Evolutionary conservation across 176 grass and related monocot genomes (phyloP).

Genomic region (Eragrostis curvula): DNA sequence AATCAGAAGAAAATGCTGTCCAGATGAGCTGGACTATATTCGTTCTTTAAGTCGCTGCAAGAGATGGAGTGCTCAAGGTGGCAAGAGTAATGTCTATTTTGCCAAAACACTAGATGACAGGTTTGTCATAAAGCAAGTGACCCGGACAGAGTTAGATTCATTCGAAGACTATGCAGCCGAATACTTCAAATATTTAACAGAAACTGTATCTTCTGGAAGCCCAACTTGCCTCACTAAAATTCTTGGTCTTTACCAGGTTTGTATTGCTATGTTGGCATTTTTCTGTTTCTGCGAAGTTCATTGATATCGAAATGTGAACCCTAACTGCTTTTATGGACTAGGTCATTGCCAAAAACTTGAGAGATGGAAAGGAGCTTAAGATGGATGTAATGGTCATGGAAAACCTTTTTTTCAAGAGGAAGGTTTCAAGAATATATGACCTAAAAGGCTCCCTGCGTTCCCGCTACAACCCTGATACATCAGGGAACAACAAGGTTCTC

Average conservation of each 20-base stretch:
- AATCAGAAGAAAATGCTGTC: conserved; percentile 85
- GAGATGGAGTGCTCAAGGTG: conserved; percentile 96
- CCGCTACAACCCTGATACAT: conserved; percentile 87
- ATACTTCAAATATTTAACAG: conserved; percentile 88
- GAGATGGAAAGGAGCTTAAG: conserved; percentile 83
- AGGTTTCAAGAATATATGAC: conserved; percentile 92
- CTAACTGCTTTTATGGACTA: conserved; percentile 32
- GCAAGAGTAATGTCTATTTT: conserved; percentile 99
- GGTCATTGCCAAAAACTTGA: conserved; percentile 83
- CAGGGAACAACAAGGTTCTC: conserved; percentile 88
- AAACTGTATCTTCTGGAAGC: conserved; percentile 72
- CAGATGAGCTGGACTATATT: conserved; percentile 79
- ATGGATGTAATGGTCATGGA: conserved; percentile 99
- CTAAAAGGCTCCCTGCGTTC: conserved; percentile 94
- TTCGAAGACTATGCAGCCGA: conserved; percentile 83
- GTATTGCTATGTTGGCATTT: conserved; percentile 30
- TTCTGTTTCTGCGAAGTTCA: conserved; percentile 11
- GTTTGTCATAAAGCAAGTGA: conserved; percentile 97
- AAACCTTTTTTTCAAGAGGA: conserved; percentile 90
- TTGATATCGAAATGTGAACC: conserved; percentile 26
- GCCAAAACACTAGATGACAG: conserved; percentile 95
- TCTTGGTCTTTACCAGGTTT: conserved; percentile 97
- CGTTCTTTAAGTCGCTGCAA: conserved; percentile 91
- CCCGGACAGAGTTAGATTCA: conserved; percentile 88
- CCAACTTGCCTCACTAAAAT: conserved; percentile 90